Conservation (phyloP, 768 basidiomycete species). For the Suillus fuscotomentosus region DNA sequence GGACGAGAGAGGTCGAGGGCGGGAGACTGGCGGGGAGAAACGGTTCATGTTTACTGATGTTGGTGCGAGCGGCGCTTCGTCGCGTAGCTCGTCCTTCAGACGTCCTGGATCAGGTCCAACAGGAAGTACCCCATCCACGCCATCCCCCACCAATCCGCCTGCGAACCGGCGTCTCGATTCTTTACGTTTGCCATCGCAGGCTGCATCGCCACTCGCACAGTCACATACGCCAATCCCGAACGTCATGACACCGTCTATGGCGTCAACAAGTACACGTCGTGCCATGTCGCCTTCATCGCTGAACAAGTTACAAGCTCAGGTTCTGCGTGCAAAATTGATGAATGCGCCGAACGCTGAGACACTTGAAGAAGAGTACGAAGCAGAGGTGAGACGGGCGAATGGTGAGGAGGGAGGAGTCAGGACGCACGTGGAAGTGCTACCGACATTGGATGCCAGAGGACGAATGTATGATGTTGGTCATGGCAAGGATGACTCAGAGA, state of each 20-base stretch:
- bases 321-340: slow-evolving; percentile 88
- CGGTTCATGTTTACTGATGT: slow-evolving; percentile 71
- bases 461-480: slow-evolving; percentile 89
- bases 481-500: slow-evolving; percentile 56
- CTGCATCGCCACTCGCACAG: slow-evolving; percentile 56
- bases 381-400: slow-evolving; percentile 51
- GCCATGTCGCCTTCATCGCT: slow-evolving; percentile 74
- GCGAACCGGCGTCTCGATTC: slow-evolving; percentile 57
- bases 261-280: slow-evolving; percentile 34
- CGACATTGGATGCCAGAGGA: slow-evolving; percentile 83
- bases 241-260: slow-evolving; percentile 75
- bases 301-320: slow-evolving; percentile 91
- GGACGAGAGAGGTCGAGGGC: slow-evolving; percentile 34
- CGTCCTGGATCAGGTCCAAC: slow-evolving; percentile 63
- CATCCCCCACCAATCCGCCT: slow-evolving; percentile 41
- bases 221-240: slow-evolving; percentile 85
- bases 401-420: slow-evolving; percentile 43
- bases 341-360: slow-evolving; percentile 70
- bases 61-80: slow-evolving; percentile 59
- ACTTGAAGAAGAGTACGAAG: slow-evolving; percentile 86
- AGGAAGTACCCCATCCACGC: slow-evolving; percentile 57
- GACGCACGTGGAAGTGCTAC: slow-evolving; percentile 78
- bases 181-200: slow-evolving; percentile 58
- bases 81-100: slow-evolving; percentile 85
- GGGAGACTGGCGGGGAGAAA: slow-evolving; percentile 41